Evolutionary conservation across 2,329 filamentous ascomycete genomes (phyloP).

Genomic region (Alternaria triticimaculans): DNA sequence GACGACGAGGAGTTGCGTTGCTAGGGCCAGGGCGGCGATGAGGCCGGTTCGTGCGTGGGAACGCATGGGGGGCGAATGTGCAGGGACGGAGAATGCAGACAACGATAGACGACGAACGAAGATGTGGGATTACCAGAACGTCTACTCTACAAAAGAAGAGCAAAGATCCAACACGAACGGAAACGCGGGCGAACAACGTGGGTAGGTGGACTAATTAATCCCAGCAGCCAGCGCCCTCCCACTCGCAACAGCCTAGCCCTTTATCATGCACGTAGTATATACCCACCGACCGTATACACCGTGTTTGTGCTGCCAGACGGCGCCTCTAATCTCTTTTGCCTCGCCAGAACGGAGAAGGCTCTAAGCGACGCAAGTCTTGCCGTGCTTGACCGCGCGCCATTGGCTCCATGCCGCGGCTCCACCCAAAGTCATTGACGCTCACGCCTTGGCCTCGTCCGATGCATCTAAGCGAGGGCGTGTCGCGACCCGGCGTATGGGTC

Average conservation of each 20-base stretch:
- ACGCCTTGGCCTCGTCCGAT: neutral
- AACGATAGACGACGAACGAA: neutral
- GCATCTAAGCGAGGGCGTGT: neutral
- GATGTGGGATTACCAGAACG: neutral
- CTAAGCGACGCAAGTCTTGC: constrained; percentile 20
- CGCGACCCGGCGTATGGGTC: constrained; percentile 3
- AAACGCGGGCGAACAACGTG: neutral
- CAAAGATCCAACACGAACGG: neutral
- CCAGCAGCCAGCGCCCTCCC: neutral
- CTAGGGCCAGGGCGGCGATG: constrained; percentile 13
- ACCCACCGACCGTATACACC: constrained; percentile 22
- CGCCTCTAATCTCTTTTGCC: neutral
- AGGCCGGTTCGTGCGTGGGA: constrained; percentile 13
- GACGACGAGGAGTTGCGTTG: constrained; percentile 15
- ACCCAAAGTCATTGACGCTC: neutral
- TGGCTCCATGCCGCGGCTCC: neutral
- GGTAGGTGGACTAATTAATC: constrained; percentile 4
- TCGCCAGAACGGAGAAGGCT: constrained; percentile 3
- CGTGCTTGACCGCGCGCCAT: neutral
- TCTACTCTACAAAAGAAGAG: neutral
- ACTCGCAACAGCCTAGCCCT: constrained; percentile 2
- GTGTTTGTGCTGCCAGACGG: constrained; percentile 11
- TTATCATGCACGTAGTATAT: constrained; percentile 4
- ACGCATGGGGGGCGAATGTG: constrained; percentile 9
- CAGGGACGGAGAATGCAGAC: neutral